These are phyloP conservation scores for Diaporthe amygdali DNA, from an alignment of 2,329 filamentous ascomycete species.

Conservation along the genomic window DNA sequence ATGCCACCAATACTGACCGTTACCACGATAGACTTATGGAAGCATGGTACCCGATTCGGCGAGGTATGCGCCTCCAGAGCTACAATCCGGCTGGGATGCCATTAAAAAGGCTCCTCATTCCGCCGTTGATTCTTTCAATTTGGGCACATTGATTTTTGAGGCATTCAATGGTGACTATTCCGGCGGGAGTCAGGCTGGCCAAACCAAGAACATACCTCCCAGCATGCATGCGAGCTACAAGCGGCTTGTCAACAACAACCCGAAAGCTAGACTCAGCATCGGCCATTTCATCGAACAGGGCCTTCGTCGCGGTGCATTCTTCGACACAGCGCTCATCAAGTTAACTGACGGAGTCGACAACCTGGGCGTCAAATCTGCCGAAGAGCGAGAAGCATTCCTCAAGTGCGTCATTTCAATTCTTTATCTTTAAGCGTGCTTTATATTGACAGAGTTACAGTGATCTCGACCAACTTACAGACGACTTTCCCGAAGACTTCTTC, in stretches of 20 bases:
- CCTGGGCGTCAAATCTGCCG: conserved; percentile 83
- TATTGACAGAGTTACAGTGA: conserved; percentile 58
- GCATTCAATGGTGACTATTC: conserved; percentile 87
- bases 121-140: conserved; percentile 87
- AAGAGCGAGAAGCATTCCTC: conserved; percentile 84
- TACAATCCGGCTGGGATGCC: conserved; percentile 88
- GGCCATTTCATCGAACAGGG: conserved; percentile 91
- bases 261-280: conserved; percentile 85
- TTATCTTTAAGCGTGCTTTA: not conserved
- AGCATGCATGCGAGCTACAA: conserved; percentile 93
- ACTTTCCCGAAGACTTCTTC: conserved; percentile 98
- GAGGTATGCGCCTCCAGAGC: conserved; percentile 85
- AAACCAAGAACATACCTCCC: conserved; percentile 84
- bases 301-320: conserved; percentile 80
- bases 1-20: conserved; percentile 19
- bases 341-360: conserved; percentile 93
- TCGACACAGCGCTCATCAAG: conserved; percentile 90
- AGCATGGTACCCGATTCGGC: conserved; percentile 84
- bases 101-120: conserved; percentile 83
- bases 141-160: conserved; percentile 84
- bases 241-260: conserved; percentile 84
- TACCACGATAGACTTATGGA: conserved; percentile 72
- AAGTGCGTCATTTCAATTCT: conserved; percentile 49
- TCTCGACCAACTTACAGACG: conserved; percentile 84
- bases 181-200: conserved; percentile 79